A percentile compares a stretch with the other conserved stretches of the same genome.
Conservation (phyloP, 1,139 yeast genomes). For the Candida tropicalis region DNA sequence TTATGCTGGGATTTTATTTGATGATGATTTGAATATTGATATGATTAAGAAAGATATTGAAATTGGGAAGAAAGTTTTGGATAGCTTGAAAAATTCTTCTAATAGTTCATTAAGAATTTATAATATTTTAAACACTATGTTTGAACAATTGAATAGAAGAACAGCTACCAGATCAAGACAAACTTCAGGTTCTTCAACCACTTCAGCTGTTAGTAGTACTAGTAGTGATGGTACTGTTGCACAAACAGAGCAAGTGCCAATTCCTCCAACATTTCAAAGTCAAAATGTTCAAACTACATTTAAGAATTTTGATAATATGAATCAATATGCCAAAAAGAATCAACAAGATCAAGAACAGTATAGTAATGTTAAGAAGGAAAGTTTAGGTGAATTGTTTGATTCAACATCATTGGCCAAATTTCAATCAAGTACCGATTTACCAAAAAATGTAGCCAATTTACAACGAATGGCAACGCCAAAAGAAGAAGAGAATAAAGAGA, state of each 20-base stretch:
- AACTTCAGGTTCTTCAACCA: constrained; percentile 4
- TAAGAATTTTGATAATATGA: constrained; percentile 38
- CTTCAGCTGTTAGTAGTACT: background rate
- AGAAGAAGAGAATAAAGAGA: constrained; percentile 15
- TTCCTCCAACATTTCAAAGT: constrained; percentile 17
- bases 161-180: constrained; percentile 49
- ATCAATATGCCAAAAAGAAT: constrained; percentile 22
- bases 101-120: constrained; percentile 81
- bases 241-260: background rate
- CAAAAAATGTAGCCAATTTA: constrained; percentile 9
- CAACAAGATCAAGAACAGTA: background rate
- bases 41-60: constrained; percentile 80
- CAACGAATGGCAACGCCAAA: constrained; percentile 8
- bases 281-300: constrained; percentile 32
- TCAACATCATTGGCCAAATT: constrained; percentile 16
- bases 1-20: constrained; percentile 50
- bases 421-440: constrained; percentile 16
- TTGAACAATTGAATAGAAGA: constrained; percentile 76
- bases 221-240: background rate
- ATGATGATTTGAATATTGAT: constrained; percentile 65
- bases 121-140: constrained; percentile 73
- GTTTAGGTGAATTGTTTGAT: constrained; percentile 16
- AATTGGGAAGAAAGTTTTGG: constrained; percentile 74
- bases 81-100: constrained; percentile 70
- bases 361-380: constrained; percentile 7